Percentiles rank a stretch among this genome's conserved stretches.
Conservation (phyloP, 768 basidiomycete species). For the Suillus bovinus region DNA sequence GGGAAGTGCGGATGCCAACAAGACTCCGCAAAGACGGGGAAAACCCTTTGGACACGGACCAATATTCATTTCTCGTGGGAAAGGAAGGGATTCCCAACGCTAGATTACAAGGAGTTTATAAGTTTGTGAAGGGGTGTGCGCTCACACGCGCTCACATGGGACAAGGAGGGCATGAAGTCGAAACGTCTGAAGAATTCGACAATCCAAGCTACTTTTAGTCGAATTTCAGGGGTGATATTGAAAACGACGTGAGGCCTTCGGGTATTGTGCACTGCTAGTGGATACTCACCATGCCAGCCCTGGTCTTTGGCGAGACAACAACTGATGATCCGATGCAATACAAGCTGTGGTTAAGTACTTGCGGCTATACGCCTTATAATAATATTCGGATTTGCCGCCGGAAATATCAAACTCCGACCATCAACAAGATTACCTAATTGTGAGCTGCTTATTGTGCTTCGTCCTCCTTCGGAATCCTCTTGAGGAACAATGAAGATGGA, state of each 20-base stretch:
- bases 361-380: background rate
- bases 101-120: too few species aligned
- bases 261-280: background rate
- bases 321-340: background rate
- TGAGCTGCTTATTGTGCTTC: constrained; percentile 30
- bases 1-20: background rate
- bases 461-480: background rate
- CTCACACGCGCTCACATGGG: too few species aligned
- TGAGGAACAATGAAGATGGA: constrained; percentile 29
- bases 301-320: background rate
- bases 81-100: too few species aligned
- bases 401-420: background rate
- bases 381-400: background rate
- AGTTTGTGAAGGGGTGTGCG: too few species aligned
- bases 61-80: background rate
- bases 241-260: background rate
- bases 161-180: too few species aligned
- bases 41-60: background rate
- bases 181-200: too few species aligned
- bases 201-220: too few species aligned
- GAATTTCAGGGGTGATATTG: too few species aligned
- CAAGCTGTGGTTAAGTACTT: background rate
- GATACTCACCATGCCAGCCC: background rate
- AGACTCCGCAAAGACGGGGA: background rate
- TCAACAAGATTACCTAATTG: constrained; percentile 13